Base-by-base conservation (phyloP, 352 stramenopile genomes). In the Globisporangium ultimum region DNA sequence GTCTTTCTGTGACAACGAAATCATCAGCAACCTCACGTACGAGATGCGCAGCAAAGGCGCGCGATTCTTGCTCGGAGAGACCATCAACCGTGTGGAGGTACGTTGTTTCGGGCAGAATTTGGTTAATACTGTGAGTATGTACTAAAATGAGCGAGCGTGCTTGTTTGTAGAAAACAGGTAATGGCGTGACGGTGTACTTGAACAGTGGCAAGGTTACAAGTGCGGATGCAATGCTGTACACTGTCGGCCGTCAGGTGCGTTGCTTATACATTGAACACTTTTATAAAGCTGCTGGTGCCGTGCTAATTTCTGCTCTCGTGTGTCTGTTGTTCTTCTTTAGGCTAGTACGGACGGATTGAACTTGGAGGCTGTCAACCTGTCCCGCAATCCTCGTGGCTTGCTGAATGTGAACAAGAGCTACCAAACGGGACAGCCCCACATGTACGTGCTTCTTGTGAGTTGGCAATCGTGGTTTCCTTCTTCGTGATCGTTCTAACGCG, bases 41-140 rank as follows among this genome's bases (percentile, higher is more conserved):
- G 85, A 93, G 59, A 97, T 97, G 88, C 81, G 89, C 20, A 89
- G 77, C 66, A 95, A 94, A 41, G 88, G 88, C 21, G 84, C 85
- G 18, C 87, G 88, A 13, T 97, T 97, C 55, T 57, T 95, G 40
- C 66, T 95, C 0, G 81, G 81, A 28, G 88, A 96, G 60, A 91
- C 72, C 11, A 79, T 94, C 53, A 72, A 89, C 57, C 78, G 72
- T 51, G 76, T 92, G 1, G 81, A 91, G 66, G 79, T 88, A 56
- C 36, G 51, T 41, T 28, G 24, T 5, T 28, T 28, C 5, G 5
- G 24, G 14, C 9, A 43, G 40, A 45, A 13, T 55, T 28, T 24
- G 36, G 28, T 11, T 18, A 32, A 47, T 40, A 47, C 14, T 18
- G 6, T 21, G 28, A 15, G 6, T 2, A 34, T 28, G 13, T 46